Percentiles rank a stretch among this genome's conserved stretches.
Conservation (phyloP, 2,329 filamentous ascomycete species). For the Tolypocladium sp. region DNA sequence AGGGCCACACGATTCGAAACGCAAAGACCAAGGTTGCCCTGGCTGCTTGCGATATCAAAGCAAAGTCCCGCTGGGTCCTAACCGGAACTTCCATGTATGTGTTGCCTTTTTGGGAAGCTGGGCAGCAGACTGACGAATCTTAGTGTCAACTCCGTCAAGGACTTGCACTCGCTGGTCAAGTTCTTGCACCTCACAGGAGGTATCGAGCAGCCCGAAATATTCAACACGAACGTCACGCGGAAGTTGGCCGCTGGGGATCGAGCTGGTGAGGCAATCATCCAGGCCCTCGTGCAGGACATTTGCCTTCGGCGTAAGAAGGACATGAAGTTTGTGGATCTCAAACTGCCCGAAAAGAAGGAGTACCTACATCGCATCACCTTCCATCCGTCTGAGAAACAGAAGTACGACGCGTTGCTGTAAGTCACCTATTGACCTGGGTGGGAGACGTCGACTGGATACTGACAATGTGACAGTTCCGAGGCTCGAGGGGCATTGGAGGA, state of each 20-base stretch:
- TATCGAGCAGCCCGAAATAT: slow-evolving; percentile 62
- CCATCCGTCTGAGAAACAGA: slow-evolving; percentile 61
- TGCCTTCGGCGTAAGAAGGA: slow-evolving; percentile 78
- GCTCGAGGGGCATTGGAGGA: slow-evolving; percentile 62
- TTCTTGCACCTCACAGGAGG: slow-evolving; percentile 72
- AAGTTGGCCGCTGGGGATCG: slow-evolving; percentile 51
- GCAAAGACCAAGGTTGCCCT: slow-evolving; percentile 61
- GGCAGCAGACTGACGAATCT: background rate
- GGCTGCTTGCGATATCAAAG: slow-evolving; percentile 57
- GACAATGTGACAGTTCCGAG: slow-evolving; percentile 42
- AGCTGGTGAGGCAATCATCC: slow-evolving; percentile 55
- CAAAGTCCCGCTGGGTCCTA: slow-evolving; percentile 68
- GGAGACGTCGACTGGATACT: background rate
- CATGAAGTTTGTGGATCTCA: slow-evolving; percentile 79
- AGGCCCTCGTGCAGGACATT: slow-evolving; percentile 70
- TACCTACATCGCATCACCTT: slow-evolving; percentile 70
- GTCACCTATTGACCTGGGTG: slow-evolving; percentile 13
- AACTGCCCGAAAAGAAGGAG: slow-evolving; percentile 67
- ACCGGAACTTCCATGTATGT: slow-evolving; percentile 69
- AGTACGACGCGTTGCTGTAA: slow-evolving; percentile 65
- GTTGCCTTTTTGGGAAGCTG: background rate
- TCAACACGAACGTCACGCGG: slow-evolving; percentile 54
- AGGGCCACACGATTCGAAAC: slow-evolving; percentile 77
- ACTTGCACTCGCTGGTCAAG: slow-evolving; percentile 70
- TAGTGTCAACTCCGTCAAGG: slow-evolving; percentile 68